Conservation (phyloP, 1,284 basidiomycete species). For the Schizophyllum commune region DNA sequence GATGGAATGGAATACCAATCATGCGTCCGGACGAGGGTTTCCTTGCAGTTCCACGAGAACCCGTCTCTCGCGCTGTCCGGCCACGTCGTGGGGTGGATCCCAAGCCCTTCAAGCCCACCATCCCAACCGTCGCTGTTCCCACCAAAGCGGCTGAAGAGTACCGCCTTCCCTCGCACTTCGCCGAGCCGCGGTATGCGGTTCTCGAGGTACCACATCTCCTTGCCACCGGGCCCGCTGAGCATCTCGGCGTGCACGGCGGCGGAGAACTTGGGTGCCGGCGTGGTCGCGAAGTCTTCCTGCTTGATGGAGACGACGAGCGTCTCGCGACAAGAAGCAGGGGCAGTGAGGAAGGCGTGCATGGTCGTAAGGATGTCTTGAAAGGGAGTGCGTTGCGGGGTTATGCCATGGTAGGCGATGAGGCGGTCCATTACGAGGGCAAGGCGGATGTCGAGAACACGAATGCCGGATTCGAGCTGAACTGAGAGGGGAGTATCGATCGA, state of each 20-base stretch:
- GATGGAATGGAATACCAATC: slow-evolving; percentile 82
- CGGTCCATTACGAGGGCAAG: slow-evolving; percentile 57
- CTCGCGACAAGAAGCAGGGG: slow-evolving; percentile 50
- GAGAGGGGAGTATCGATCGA: slow-evolving; percentile 42
- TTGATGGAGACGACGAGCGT: slow-evolving; percentile 81
- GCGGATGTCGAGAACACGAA: slow-evolving; percentile 77
- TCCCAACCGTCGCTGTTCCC: slow-evolving; percentile 59
- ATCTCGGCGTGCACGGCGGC: slow-evolving; percentile 61
- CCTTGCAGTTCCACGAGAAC: slow-evolving; percentile 69
- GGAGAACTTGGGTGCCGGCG: slow-evolving; percentile 48
- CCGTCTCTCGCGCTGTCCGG: slow-evolving; percentile 66
- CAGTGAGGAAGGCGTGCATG: slow-evolving; percentile 58
- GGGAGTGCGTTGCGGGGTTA: slow-evolving; percentile 58
- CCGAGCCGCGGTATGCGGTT: slow-evolving; percentile 72
- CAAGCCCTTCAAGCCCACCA: slow-evolving; percentile 57
- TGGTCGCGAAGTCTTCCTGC: slow-evolving; percentile 63
- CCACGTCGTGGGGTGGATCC: slow-evolving; percentile 78
- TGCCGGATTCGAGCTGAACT: slow-evolving; percentile 56
- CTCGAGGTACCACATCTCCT: slow-evolving; percentile 72
- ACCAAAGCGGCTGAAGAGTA: slow-evolving; percentile 80
- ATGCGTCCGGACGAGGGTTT: slow-evolving; percentile 62
- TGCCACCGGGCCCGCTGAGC: slow-evolving; percentile 42
- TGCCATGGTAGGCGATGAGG: slow-evolving; percentile 75
- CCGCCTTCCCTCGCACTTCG: slow-evolving; percentile 74
- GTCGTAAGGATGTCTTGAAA: slow-evolving; percentile 58